Evolutionary conservation across 306 rosid species (phyloP), one percentile per base, ranked within the genome.

Genomic region (Cicer arietinum): DNA sequence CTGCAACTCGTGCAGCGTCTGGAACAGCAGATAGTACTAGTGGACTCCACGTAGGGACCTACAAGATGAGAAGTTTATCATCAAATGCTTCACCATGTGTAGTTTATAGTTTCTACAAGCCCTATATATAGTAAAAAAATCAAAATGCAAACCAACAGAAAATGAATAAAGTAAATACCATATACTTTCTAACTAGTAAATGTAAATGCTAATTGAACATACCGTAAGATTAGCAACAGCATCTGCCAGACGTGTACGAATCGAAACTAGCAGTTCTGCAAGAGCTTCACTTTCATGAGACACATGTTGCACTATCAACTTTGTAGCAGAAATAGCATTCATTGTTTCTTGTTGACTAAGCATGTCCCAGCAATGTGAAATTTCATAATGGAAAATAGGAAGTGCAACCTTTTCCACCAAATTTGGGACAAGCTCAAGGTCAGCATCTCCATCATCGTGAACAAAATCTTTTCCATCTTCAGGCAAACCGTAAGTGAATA

Each of bases 1-100:
- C 95, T 67, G 98, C 96, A 44, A 94, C 75, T 68, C 92, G 86
- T 71, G 96, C 96, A 43, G 96, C 97, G 79, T 86, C 88, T 50
- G 98, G 97, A 83, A 94, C 97, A 60, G 93, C 92, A 67, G 87
- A 84, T 73, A 90, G 79, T 66, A 91, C 86, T 58, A 53, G 83
- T 0, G 90, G 91, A 62, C 91, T 90, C 98, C 98, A 94, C 16
- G 96, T 86, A 13, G 98, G 98, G 68, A 94, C 93, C 98, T 94
- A 80, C 30, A 62, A 45, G 41, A 79, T 54, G 42, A 73, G 53
- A 66, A 58, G n/a, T 57, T 46, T 12, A 64, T 69, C 68, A 64
- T 42, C 17, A 57, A 69, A 68, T 17, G 64, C 71, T 53, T 48
- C 74, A 71, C 8, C 39, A 25, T 69, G 40, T 48, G 62, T 37